phyloP scores from a whole-genome alignment of 805 yeast species.

The Tetrapisispora namnaoensis region DNA sequence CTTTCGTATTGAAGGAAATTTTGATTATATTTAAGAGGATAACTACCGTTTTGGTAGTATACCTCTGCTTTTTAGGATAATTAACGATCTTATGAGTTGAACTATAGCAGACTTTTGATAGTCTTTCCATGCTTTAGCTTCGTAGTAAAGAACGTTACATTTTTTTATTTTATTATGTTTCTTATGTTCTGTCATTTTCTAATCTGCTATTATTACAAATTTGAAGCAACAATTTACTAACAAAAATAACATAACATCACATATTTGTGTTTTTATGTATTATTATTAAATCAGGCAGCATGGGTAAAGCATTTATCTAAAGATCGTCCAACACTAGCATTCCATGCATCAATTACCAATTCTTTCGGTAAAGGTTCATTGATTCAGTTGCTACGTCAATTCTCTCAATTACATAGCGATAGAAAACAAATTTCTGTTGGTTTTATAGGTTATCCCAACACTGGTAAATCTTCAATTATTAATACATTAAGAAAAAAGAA shows the following conservation, averaged over 20 bases:
- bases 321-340: slow-evolving; percentile 88
- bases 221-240: neutral
- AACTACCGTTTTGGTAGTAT: slow-evolving; percentile 37
- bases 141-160: slow-evolving; percentile 90
- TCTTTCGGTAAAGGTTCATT: slow-evolving; percentile 96
- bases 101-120: slow-evolving; percentile 22
- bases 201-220: neutral
- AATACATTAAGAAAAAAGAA: slow-evolving; percentile 90
- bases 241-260: neutral
- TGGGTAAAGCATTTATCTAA: slow-evolving; percentile 95
- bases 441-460: slow-evolving; percentile 93
- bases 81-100: slow-evolving; percentile 67
- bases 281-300: slow-evolving; percentile 59
- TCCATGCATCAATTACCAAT: slow-evolving; percentile 95
- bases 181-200: neutral
- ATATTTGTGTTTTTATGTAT: slow-evolving; percentile 2
- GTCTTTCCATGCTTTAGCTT: slow-evolving; percentile 30
- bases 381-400: slow-evolving; percentile 88
- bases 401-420: slow-evolving; percentile 80
- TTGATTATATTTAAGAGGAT: slow-evolving; percentile 31
- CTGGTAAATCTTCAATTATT: slow-evolving; percentile 95
- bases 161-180: neutral
- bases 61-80: slow-evolving; percentile 38
- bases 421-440: slow-evolving; percentile 96
- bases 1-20: slow-evolving; percentile 28